These are phyloP conservation scores for Sporothrix globosa DNA, from an alignment of 2,329 filamentous ascomycete genomes.

Conservation along the genomic window DNA sequence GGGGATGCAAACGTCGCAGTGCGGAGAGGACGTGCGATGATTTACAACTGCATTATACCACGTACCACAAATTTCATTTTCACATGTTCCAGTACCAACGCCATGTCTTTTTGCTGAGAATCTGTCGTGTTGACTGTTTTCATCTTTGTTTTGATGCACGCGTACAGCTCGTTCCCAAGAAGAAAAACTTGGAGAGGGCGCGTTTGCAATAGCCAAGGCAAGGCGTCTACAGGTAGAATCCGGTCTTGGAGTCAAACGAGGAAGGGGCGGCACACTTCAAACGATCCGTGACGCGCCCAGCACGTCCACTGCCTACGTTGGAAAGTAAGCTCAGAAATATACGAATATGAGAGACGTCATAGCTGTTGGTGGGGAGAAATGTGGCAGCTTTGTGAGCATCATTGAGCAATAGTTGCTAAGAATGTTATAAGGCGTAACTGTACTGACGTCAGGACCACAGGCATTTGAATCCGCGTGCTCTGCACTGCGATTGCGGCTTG, in stretches of 20 bases:
- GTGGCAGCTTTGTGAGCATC: background rate
- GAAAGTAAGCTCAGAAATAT: too few species aligned
- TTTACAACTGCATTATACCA: constrained; percentile 23
- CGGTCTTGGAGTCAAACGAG: background rate
- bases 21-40: background rate
- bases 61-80: constrained; percentile 8
- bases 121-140: background rate
- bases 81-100: constrained; percentile 13
- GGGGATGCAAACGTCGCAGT: background rate
- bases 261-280: background rate
- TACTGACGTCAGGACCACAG: constrained; percentile 2
- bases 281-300: too few species aligned
- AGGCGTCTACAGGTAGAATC: background rate
- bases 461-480: background rate
- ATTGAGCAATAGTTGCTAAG: background rate
- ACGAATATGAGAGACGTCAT: too few species aligned
- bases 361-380: too few species aligned
- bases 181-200: background rate
- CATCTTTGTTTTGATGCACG: background rate
- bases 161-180: background rate
- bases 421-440: background rate
- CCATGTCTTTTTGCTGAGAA: background rate
- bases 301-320: too few species aligned
- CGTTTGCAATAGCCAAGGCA: background rate
- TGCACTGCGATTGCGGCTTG: background rate